Base-by-base conservation (phyloP, 345 rosid species). In the Syzygium aromaticum region DNA sequence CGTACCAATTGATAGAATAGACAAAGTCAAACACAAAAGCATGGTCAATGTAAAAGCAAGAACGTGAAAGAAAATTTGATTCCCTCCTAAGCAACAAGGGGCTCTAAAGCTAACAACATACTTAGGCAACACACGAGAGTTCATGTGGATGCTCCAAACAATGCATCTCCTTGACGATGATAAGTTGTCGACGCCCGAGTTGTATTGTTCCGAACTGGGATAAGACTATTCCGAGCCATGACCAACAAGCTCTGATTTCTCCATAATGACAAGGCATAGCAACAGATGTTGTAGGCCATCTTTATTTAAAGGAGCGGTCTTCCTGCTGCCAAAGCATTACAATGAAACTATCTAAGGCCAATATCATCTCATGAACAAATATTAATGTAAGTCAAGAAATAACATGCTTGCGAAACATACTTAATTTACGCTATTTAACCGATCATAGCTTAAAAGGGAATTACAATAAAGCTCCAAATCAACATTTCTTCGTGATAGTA, bases 251-350 rank as follows among this genome's bases (percentile, higher is more conserved):
- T 97, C 98, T 56, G 91, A 33, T 78, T 93, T 95, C 43, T 98
- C 99, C 53, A 97, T 87, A 83, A 95, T 86, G 46, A 67, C 46
- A 17, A 46, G 80, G 84, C 97, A 97, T 19, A 97, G 91, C 88
- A 96, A 67, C 89, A 97, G 54, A 92, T 96, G 94, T 56, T 94
- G 91, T 33, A 92, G 46, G 77, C 98, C 98, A 87, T 95, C 93
- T 51, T 89, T 51, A 84, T 94, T 98, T 54, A 85, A 61, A n/a
- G 51, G 73, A 22, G 94, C 90, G 8, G 89, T 91, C 88, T 88
- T 22, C 5, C 19, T 10, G 82, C 82, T 38, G 82, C 82, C 82
- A 73, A 33, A 38, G 49, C 14, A 73, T 19, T 33, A 19, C 11
- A 73, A 73, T 19, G 49, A 73, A 21, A 33, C 5, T 5, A 19